A percentile compares a stretch with the other conserved stretches of the same genome.
Evolutionary conservation across 1,284 basidiomycete species (phyloP).

Genomic region (Malassezia vespertilionis): DNA sequence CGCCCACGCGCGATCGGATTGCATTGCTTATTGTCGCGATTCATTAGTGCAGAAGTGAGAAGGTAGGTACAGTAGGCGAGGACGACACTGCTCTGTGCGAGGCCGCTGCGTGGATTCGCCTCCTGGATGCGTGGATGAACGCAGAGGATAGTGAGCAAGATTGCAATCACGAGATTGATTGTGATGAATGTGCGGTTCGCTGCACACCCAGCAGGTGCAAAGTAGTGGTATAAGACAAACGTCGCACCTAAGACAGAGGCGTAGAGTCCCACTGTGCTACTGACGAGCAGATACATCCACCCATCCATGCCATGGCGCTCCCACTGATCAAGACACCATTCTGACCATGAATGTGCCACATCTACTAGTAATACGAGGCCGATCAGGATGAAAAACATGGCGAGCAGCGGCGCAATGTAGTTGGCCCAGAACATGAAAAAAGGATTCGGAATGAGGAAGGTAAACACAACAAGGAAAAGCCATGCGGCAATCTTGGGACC

Average conservation of each 20-base stretch:
- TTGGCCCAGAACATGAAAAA: constrained; percentile 97
- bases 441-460: constrained; percentile 84
- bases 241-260: constrained; percentile 70
- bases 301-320: constrained; percentile 70
- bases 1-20: constrained; percentile 67
- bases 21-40: constrained; percentile 71
- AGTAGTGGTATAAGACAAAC: constrained; percentile 79
- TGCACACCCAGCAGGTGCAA: constrained; percentile 71
- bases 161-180: constrained; percentile 71
- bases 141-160: constrained; percentile 71
- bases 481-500: constrained; percentile 85
- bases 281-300: constrained; percentile 93
- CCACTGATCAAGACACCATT: constrained; percentile 91
- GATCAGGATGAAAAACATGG: constrained; percentile 81
- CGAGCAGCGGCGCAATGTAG: constrained; percentile 77
- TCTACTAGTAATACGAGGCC: constrained; percentile 95
- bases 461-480: constrained; percentile 63
- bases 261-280: constrained; percentile 84
- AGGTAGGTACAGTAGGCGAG: constrained; percentile 95
- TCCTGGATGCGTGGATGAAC: constrained; percentile 81
- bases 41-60: constrained; percentile 82
- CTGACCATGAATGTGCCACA: constrained; percentile 96
- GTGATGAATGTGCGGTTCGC: constrained; percentile 93
- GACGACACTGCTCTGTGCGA: constrained; percentile 92
- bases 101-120: constrained; percentile 80